phyloP scores from a whole-genome alignment of 202 grass and related monocot species.

The Cymbopogon flexuosus region DNA sequence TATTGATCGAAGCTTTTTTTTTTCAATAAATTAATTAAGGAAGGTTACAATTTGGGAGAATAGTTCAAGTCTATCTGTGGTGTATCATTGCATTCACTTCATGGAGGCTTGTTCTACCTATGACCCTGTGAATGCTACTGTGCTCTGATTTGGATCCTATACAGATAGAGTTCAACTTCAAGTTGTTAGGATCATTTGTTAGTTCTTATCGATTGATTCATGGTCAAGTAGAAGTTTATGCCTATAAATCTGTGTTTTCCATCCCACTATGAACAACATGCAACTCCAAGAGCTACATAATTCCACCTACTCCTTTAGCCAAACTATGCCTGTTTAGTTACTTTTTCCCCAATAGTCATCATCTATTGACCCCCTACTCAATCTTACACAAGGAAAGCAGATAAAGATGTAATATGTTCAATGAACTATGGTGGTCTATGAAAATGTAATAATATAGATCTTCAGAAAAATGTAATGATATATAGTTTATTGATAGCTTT shows the following conservation, averaged over 20 bases:
- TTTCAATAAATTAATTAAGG: neutral
- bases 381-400: neutral
- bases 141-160: neutral
- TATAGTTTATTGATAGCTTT: neutral
- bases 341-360: neutral
- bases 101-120: neutral
- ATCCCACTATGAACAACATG: neutral
- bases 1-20: neutral
- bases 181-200: neutral
- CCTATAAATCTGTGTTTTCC: neutral
- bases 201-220: conserved; percentile 5
- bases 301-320: neutral
- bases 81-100: neutral
- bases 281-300: neutral
- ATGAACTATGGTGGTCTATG: neutral
- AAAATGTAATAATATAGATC: neutral
- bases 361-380: neutral
- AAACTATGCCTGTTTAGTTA: neutral
- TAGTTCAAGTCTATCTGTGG: neutral
- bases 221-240: neutral
- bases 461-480: neutral
- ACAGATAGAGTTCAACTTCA: neutral
- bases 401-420: neutral
- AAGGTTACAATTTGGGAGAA: neutral
- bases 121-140: neutral